Evolutionary conservation across 2,329 filamentous ascomycete species (phyloP).

Genomic region (Coniosporium tulheliwenetii): DNA sequence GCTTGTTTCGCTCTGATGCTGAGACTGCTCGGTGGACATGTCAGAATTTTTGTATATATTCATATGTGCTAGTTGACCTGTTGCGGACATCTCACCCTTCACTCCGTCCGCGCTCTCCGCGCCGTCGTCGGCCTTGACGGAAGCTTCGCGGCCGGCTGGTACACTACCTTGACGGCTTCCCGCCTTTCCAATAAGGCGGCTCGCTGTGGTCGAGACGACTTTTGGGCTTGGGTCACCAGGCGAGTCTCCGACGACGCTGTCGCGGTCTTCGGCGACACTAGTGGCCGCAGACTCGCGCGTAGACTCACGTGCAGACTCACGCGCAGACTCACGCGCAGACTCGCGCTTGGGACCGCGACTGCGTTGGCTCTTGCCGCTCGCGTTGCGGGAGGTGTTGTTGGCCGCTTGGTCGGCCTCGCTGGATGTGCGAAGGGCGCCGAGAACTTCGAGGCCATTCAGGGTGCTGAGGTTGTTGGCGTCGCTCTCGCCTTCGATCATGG

Average conservation of each 20-base stretch:
- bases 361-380: constrained; percentile 5
- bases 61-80: no score
- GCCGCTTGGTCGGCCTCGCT: constrained; percentile 24
- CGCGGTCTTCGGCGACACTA: no score
- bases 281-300: constrained; percentile 11
- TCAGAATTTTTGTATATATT: no score
- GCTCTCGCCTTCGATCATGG: constrained; percentile 25
- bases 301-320: constrained; percentile 10
- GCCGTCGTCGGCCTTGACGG: constrained; percentile 33
- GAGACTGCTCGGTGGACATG: no score
- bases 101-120: constrained; percentile 25
- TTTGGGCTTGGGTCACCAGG: constrained; percentile 4
- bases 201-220: constrained; percentile 11
- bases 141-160: constrained; percentile 29
- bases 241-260: no score
- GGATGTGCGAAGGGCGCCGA: constrained; percentile 30
- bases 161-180: constrained; percentile 25
- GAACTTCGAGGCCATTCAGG: constrained; percentile 26
- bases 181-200: constrained; percentile 17
- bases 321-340: constrained; percentile 1
- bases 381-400: constrained; percentile 5
- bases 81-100: constrained; percentile 21
- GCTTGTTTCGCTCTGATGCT: constrained; percentile 6
- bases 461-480: constrained; percentile 23
- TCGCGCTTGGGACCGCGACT: no score